Base-by-base conservation (phyloP, 2,329 filamentous ascomycete species). In the Ophiostoma sp. region DNA sequence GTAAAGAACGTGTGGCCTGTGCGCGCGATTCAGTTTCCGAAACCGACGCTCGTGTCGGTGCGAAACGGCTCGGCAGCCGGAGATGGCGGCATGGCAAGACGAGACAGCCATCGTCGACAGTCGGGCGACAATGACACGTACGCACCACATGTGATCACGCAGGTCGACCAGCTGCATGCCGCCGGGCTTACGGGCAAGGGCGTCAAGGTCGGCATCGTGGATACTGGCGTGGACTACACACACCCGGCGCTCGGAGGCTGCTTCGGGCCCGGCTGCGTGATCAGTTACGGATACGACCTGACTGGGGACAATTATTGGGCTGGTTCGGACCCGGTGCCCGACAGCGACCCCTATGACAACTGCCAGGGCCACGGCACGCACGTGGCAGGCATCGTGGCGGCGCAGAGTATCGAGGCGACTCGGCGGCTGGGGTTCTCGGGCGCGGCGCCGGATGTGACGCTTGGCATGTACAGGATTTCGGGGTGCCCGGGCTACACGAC, bases 61-160 rank as follows among this genome's bases (percentile, higher is more conserved):
- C 55, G 36, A 9, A 60, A 27, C 27, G 55, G 55, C 27, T 27
- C 36, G 55, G 27, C 27, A 2, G 36, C 36, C 55, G 55, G 14
- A 5, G 55, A 14, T 38, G 45, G 5, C 45, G 81, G 80, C 40
- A 62, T 64, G 16, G 74, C 72, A 11, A 72, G 71, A 63, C 72
- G 74, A 27, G 27, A 27, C 27, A 27, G 27, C 27, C 27, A 27
- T 27, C 52, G 74, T 72, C 62, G 70, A 72, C n/a, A 68, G 73
- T 14, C 75, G n/a, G 68, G 60, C 3, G 67, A 38, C 11, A 75
- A 78, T 69, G 80, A 83, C 69, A 78, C 75, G 0, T 83, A 81
- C 69, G 76, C 79, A n/a, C 79, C 83, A 1, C 84, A 86, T 66
- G 73, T 83, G 70, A 84, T 85, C 82, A 85, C 83, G 2, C 83